phyloP scores from a whole-genome alignment of 139 green algal genomes.

The Asterochloris erici region DNA sequence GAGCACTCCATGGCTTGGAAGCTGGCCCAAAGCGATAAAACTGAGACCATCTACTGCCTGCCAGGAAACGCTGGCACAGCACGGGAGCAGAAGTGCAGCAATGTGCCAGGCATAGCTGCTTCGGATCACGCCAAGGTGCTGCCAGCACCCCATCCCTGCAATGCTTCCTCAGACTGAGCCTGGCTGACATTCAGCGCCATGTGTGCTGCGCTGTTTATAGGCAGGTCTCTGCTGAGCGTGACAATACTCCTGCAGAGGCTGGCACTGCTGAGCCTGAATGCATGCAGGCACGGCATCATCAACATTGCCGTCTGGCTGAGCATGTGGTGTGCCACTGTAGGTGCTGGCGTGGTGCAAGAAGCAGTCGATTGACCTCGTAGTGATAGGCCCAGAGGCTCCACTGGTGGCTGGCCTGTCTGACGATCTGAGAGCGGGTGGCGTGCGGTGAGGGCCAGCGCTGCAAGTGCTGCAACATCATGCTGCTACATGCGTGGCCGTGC shows the following conservation, averaged over 20 bases:
- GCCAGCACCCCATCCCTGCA: not conserved
- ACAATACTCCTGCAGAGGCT: not conserved
- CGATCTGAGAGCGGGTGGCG: slow-evolving; percentile 51
- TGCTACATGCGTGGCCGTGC: too few species aligned
- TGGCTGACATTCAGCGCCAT: not conserved
- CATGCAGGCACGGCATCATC: not conserved
- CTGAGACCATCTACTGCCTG: slow-evolving; percentile 61
- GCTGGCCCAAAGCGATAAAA: slow-evolving; percentile 64
- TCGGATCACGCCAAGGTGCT: not conserved
- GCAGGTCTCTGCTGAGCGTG: too few species aligned
- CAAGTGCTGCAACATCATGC: too few species aligned
- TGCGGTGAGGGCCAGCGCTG: slow-evolving; percentile 35
- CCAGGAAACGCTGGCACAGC: slow-evolving; percentile 86
- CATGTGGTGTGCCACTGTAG: slow-evolving; percentile 1
- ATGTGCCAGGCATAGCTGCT: not conserved
- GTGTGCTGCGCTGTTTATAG: not conserved
- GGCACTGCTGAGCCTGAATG: not conserved
- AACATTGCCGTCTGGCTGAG: not conserved
- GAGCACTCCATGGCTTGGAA: slow-evolving; percentile 91
- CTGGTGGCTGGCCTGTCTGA: slow-evolving; percentile 94
- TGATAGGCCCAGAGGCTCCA: slow-evolving; percentile 89
- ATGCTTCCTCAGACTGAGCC: not conserved
- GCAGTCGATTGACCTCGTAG: slow-evolving; percentile 70
- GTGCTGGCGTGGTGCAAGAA: slow-evolving; percentile 78
- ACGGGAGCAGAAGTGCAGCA: not conserved